A percentile compares a stretch with the other conserved stretches of the same genome.
phyloP scores from a whole-genome alignment of 2,329 filamentous ascomycete genomes.

The Aureobasidium sp. region DNA sequence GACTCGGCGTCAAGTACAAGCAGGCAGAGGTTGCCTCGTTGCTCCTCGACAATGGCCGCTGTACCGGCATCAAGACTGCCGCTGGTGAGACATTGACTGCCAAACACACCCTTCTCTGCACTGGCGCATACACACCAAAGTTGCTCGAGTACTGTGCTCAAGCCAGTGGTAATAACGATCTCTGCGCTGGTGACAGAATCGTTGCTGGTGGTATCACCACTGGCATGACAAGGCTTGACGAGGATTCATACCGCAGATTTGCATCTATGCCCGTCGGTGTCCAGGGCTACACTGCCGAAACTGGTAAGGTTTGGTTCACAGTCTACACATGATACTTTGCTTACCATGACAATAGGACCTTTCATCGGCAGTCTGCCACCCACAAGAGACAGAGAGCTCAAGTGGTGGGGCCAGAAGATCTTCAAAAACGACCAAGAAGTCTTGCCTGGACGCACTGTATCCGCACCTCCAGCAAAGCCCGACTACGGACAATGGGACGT shows the following conservation, averaged over 20 bases:
- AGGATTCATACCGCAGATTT: conserved; percentile 31
- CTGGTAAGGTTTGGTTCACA: conserved; percentile 21
- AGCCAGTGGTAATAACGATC: conserved; percentile 37
- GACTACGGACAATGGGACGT: conserved; percentile 61
- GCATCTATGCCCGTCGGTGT: conserved; percentile 39
- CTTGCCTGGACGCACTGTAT: conserved; percentile 48
- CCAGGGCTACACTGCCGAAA: conserved; percentile 37
- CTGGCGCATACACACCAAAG: conserved; percentile 37
- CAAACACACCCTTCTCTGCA: conserved; percentile 34
- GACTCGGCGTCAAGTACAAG: conserved; percentile 54
- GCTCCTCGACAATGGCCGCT: conserved; percentile 41
- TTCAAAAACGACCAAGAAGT: conserved; percentile 51
- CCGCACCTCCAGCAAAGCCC: conserved; percentile 46
- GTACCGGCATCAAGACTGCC: conserved; percentile 36
- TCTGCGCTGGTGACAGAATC: conserved; percentile 48
- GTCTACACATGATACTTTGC: background rate
- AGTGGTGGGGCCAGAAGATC: conserved; percentile 57
- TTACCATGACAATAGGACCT: conserved; percentile 35
- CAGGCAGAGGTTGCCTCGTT: conserved; percentile 45
- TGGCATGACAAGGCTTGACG: conserved; percentile 40
- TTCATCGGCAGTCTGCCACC: conserved; percentile 54
- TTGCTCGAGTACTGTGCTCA: conserved; percentile 43
- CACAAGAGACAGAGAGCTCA: conserved; percentile 40
- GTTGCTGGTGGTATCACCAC: conserved; percentile 50
- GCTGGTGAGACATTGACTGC: conserved; percentile 29